These are phyloP conservation scores for Eutreptiella sp. DNA, from an alignment of 208 protist genomes.

Conservation along the genomic window DNA sequence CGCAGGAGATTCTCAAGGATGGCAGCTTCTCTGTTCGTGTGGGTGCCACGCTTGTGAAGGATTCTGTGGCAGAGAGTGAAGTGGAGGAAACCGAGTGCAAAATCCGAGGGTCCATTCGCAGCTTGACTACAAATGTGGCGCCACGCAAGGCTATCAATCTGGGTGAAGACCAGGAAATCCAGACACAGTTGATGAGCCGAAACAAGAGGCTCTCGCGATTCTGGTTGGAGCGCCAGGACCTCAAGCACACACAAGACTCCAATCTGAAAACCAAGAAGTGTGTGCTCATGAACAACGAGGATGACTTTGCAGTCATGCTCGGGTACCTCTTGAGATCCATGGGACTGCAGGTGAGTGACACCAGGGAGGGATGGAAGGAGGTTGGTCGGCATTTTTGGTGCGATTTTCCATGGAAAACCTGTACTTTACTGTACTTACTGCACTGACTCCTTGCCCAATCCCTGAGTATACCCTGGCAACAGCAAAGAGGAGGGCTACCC, in stretches of 20 bases:
- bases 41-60: slow-evolving; percentile 8
- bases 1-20: background rate
- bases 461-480: no score
- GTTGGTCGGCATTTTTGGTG: no score
- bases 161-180: background rate
- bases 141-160: no score
- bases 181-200: background rate
- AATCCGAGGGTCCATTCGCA: background rate
- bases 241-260: no score
- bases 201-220: slow-evolving; percentile 11
- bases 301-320: slow-evolving; percentile 22
- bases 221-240: slow-evolving; percentile 9
- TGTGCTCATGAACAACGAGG: slow-evolving; percentile 16
- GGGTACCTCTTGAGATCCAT: slow-evolving; percentile 8
- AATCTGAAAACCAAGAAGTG: slow-evolving; percentile 12
- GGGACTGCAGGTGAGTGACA: slow-evolving; percentile 9
- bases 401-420: no score
- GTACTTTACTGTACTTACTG: no score
- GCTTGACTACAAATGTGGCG: slow-evolving; percentile 5
- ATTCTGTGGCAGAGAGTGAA: slow-evolving; percentile 2
- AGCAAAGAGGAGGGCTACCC: no score
- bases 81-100: slow-evolving; percentile 8
- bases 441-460: no score
- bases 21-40: slow-evolving; percentile 14
- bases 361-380: no score